Evolutionary conservation across 306 rosid species (phyloP), one percentile per base, ranked within the genome.

Genomic region (Cicer chorassanicum): DNA sequence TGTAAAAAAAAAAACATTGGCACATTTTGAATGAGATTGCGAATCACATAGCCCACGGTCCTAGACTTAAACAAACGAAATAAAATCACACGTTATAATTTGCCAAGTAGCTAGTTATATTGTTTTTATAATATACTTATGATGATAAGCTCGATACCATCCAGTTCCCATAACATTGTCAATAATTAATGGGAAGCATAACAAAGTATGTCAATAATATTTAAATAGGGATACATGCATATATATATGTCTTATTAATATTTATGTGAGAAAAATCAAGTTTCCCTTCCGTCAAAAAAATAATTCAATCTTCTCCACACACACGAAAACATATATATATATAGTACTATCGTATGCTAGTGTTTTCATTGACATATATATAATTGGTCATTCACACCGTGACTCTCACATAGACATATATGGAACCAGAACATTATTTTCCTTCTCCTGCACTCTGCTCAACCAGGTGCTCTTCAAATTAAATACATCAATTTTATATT

Each of bases 391-490:
- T 29, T 49, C 53, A 18, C 11, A 9, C 16, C 7, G 41, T 59
- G 7, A 73, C 44, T n/a, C 15, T 8, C 18, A 53, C 5, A 38
- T 7, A 38, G 5, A 34, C 67, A 36, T 15, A 63, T 66, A 79
- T 82, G 85, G 85, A 82, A 15, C 75, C 85, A 1, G 78, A 76
- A 73, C 53, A 59, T 4, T 76, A 76, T 76, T 55, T 76, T 65
- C 85, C 85, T 65, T 77, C 75, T 56, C 60, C 78, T 64, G 15
- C 85, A 14, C 66, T 34, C 15, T 55, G 15, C 78, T 46, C 57
- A 56, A 65, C 78, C 74, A 81, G 78, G 84, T 8, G 7, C 5
- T 7, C 6, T 40, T 21, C 2, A 3, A 1, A 21, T 24, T 0
- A 24, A 24, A 24, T 24, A 24, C 29, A 24, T 24, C 29, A 24